phyloP scores from a whole-genome alignment of 495 filamentous ascomycete genomes.

The Daldinia loculata region DNA sequence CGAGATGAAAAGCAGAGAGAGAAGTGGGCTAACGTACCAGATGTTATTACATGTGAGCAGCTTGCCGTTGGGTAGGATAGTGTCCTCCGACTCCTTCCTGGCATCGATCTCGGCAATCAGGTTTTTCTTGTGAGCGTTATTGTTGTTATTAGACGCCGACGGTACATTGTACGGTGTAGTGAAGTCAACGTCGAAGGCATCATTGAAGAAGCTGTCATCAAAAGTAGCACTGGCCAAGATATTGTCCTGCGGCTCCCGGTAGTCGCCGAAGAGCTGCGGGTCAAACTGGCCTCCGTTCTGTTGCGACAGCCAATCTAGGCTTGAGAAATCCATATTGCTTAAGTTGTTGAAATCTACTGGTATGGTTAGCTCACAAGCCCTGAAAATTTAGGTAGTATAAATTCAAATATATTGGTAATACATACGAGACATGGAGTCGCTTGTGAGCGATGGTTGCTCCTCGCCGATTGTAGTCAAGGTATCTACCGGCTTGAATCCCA shows the following conservation, averaged over 20 bases:
- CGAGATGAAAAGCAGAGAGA: background rate
- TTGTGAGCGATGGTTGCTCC: constrained; percentile 53
- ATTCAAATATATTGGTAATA: constrained; percentile 7
- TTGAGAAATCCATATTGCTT: constrained; percentile 51
- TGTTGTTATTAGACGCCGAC: constrained; percentile 30
- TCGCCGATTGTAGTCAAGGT: constrained; percentile 65
- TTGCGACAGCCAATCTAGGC: constrained; percentile 79
- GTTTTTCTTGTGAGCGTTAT: constrained; percentile 65
- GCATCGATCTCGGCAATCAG: constrained; percentile 78
- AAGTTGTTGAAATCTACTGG: constrained; percentile 48
- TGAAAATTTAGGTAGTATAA: background rate
- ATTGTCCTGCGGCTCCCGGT: constrained; percentile 88
- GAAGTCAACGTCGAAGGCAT: constrained; percentile 84
- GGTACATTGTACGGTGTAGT: constrained; percentile 75
- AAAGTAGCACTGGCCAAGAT: constrained; percentile 65
- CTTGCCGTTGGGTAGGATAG: constrained; percentile 67
- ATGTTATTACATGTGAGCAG: constrained; percentile 89
- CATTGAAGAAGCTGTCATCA: constrained; percentile 86
- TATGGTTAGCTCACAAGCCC: constrained; percentile 19
- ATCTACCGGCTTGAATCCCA: constrained; percentile 68
- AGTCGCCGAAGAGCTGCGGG: constrained; percentile 90
- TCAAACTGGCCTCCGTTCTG: constrained; percentile 92
- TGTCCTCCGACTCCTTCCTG: constrained; percentile 72
- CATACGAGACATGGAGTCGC: constrained; percentile 47
- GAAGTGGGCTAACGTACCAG: constrained; percentile 69